Base-by-base conservation (phyloP, 306 rosid genomes). In the Delonix regia region DNA sequence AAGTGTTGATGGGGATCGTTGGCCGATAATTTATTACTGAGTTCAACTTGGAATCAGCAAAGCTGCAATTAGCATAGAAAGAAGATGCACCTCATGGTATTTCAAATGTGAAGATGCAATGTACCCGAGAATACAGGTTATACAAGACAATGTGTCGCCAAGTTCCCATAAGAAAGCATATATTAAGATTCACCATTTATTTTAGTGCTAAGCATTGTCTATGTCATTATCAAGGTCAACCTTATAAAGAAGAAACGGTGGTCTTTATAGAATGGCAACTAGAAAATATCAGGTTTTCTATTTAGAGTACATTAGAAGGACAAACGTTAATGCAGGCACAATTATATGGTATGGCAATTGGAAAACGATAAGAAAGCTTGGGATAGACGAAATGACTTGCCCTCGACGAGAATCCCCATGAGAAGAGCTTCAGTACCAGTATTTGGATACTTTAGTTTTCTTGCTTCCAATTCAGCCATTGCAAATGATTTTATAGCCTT, bases 391-490 rank as follows among this genome's bases (percentile, higher is more conserved):
- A 74, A 44, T 2, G 63, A 75, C 45, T 76, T 74, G 87, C 98
- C 95, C 75, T 91, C 97, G 1, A 85, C 36, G 14, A 91, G 97
- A 82, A 91, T 52, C 64, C 97, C 98, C 95, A 91, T 81, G 85
- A 91, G 85, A 84, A 93, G 80, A 47, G 92, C 81, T 77, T 91
- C 97, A 56, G 93, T 87, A 12, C 95, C 97, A 4, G 95, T 85
- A 42, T 74, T 84, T n/a, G 81, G 76, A 73, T 74, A 81, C 85
- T 82, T 89, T 14, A 93, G 82, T 85, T 93, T 93, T 78, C 93
- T 86, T 0, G 97, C 95, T 83, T 93, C 95, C 85, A 88, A 30
- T 77, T 80, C 89, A 27, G 56, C 82, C 95, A 91, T 87, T 36
- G 91, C 82, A 84, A 91, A 83, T 76, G 98, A 87, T 83, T 90